Conservation (phyloP, 148 eudicot species). For the Diospyros kaki region DNA sequence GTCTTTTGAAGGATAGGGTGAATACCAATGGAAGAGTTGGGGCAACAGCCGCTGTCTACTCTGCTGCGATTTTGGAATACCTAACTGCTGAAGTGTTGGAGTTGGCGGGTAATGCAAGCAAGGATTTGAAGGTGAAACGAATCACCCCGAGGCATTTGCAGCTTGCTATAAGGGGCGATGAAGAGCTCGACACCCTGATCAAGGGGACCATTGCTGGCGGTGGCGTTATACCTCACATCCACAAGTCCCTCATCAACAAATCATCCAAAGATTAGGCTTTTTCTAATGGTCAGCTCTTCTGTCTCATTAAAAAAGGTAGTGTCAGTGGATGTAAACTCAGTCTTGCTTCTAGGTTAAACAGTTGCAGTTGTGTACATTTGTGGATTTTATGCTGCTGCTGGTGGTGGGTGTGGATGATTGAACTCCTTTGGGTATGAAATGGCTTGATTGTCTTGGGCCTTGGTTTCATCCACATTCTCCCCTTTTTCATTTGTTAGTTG, state of each 20-base stretch:
- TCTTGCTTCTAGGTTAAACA: too few relatives aligned
- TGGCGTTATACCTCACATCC: slow-evolving; percentile 9
- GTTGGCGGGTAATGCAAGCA: slow-evolving; percentile 8
- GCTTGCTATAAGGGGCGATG: slow-evolving; percentile 7
- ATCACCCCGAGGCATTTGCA: not conserved
- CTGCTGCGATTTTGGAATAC: slow-evolving; percentile 2
- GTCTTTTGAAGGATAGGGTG: not conserved
- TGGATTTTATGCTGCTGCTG: too few relatives aligned
- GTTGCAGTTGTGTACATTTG: too few relatives aligned
- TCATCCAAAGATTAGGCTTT: not conserved
- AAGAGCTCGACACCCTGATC: slow-evolving; percentile 4
- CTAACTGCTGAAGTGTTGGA: slow-evolving; percentile 9
- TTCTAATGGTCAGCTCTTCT: not conserved
- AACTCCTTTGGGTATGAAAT: too few relatives aligned
- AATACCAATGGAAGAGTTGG: slow-evolving; percentile 1
- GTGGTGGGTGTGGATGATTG: too few relatives aligned
- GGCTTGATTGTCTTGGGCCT: too few relatives aligned
- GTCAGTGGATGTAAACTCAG: not conserved
- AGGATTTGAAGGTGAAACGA: slow-evolving; percentile 8
- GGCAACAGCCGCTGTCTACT: slow-evolving; percentile 4
- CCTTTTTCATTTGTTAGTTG: too few relatives aligned
- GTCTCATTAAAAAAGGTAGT: not conserved
- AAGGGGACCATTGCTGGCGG: not conserved
- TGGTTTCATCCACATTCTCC: too few relatives aligned
- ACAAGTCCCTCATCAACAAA: slow-evolving; percentile 9